Percentiles rank a stretch among this genome's conserved stretches.
phyloP scores from a whole-genome alignment of 257 asterid species.

The Solanum medicagineum region DNA sequence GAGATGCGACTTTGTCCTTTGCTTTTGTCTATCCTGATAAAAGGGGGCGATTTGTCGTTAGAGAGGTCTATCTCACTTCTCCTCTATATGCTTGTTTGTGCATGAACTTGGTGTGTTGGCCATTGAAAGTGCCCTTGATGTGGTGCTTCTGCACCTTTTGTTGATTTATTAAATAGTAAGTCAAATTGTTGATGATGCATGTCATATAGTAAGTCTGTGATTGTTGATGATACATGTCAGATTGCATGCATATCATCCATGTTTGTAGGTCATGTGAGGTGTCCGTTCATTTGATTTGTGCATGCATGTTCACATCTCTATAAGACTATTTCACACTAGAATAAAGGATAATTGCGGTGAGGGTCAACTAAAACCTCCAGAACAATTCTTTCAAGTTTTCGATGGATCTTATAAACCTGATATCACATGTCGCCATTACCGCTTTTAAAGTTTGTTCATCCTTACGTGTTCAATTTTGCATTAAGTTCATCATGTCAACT shows the following conservation, averaged over 20 bases:
- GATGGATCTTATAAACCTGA: not conserved
- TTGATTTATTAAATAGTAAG: not conserved
- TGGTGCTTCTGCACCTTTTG: not conserved
- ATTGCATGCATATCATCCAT: not conserved
- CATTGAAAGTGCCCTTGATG: not conserved
- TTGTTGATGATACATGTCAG: not conserved
- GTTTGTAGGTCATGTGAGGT: not conserved
- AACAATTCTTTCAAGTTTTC: not conserved
- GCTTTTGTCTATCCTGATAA: constrained; percentile 74
- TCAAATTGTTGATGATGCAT: not conserved
- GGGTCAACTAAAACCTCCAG: not conserved
- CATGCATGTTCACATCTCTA: not conserved
- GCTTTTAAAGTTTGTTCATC: not conserved
- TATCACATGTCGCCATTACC: not conserved
- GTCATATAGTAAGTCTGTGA: not conserved
- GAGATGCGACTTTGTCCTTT: constrained; percentile 58
- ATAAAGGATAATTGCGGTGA: not conserved
- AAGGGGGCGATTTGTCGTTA: constrained; percentile 59
- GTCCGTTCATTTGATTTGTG: not conserved
- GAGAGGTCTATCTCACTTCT: constrained; percentile 29
- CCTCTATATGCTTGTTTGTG: not conserved
- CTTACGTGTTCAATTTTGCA: not conserved
- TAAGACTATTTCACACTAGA: not conserved
- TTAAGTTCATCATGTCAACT: not conserved
- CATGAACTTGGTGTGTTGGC: not conserved